Evolutionary conservation across 148 eudicot species (phyloP).

Genomic region (Rhododendron vialii): DNA sequence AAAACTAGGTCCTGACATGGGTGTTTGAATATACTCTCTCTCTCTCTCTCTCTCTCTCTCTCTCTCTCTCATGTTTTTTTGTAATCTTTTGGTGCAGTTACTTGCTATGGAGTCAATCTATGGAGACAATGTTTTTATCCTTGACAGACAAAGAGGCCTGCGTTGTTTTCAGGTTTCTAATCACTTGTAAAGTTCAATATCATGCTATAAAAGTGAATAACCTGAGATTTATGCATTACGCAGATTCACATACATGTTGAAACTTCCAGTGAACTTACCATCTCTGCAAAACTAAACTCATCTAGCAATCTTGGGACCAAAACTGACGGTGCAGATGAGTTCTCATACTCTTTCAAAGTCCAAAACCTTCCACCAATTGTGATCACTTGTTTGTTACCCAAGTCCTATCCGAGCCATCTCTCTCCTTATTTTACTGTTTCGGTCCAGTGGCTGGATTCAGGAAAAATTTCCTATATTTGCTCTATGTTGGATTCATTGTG

Average conservation of each 20-base stretch:
- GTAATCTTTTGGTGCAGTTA: slow-evolving; percentile 38
- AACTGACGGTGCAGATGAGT: slow-evolving; percentile 34
- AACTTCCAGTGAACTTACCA: slow-evolving; percentile 42
- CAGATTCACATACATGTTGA: slow-evolving; percentile 73
- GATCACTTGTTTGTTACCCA: slow-evolving; percentile 74
- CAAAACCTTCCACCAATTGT: slow-evolving; percentile 75
- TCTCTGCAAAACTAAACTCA: slow-evolving; percentile 56
- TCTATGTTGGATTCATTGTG: slow-evolving; percentile 72
- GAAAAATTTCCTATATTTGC: slow-evolving; percentile 61
- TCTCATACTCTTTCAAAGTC: slow-evolving; percentile 66
- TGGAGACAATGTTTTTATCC: slow-evolving; percentile 57
- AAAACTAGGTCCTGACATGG: not conserved
- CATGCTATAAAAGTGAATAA: not conserved
- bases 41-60: not conserved
- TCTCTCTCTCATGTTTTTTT: not conserved
- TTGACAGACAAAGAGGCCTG: slow-evolving; percentile 57
- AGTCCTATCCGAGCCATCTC: slow-evolving; percentile 75
- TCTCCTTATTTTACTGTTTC: slow-evolving; percentile 76
- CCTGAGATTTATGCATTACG: slow-evolving; percentile 13
- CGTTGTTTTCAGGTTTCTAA: slow-evolving; percentile 71
- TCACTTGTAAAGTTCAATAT: slow-evolving; percentile 5
- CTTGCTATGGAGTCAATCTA: slow-evolving; percentile 85
- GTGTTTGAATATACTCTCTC: not conserved
- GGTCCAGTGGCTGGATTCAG: slow-evolving; percentile 73
- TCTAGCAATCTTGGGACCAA: slow-evolving; percentile 19